Conservation (phyloP, 2,329 filamentous ascomycete species). For the Pseudonectria foliicola region DNA sequence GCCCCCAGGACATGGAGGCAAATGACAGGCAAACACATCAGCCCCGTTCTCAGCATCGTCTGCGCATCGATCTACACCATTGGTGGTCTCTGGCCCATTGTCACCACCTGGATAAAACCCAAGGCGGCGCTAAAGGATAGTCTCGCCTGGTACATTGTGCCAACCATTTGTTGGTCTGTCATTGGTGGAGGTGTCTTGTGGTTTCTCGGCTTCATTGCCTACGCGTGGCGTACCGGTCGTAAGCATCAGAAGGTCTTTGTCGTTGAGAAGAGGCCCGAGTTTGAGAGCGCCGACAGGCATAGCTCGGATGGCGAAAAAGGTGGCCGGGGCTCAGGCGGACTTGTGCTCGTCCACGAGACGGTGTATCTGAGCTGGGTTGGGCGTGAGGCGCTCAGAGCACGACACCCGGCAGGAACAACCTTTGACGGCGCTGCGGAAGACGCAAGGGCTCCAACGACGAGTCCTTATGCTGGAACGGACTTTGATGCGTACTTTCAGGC, state of each 20-base stretch:
- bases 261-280: constrained; percentile 28
- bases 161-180: constrained; percentile 24
- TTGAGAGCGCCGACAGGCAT: constrained; percentile 20
- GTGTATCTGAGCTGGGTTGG: constrained; percentile 30
- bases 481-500: constrained; percentile 17
- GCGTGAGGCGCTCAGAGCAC: constrained; percentile 18
- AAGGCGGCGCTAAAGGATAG: constrained; percentile 1
- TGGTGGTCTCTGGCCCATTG: constrained; percentile 26
- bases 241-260: constrained; percentile 27
- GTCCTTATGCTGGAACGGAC: constrained; percentile 17
- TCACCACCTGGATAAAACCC: constrained; percentile 27
- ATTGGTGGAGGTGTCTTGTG: constrained; percentile 22
- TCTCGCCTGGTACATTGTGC: constrained; percentile 25
- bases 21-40: constrained; percentile 25
- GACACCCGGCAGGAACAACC: constrained; percentile 4
- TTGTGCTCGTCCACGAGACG: constrained; percentile 30
- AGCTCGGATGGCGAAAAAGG: constrained; percentile 10
- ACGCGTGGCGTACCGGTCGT: constrained; percentile 22
- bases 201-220: constrained; percentile 28
- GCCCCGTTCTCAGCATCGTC: constrained; percentile 23
- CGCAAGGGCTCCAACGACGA: constrained; percentile 3
- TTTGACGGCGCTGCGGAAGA: constrained; percentile 6
- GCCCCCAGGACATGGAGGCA: constrained; percentile 22
- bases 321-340: constrained; percentile 15
- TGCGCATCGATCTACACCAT: constrained; percentile 24